These are phyloP conservation scores for Nicotiana noctiflora DNA, from an alignment of 257 asterid genomes.

Conservation along the genomic window DNA sequence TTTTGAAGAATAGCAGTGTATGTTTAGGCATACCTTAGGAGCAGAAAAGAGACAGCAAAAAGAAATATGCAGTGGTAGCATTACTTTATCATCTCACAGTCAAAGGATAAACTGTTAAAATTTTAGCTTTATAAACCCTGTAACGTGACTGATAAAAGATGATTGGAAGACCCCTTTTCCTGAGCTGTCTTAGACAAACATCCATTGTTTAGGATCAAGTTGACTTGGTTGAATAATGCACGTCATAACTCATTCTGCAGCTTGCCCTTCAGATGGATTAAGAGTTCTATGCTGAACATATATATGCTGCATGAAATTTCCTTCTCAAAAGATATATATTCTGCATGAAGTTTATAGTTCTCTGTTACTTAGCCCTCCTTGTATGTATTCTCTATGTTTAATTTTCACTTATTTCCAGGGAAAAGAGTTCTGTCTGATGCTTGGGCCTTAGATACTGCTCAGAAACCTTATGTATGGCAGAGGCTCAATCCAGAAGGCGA, in stretches of 20 bases:
- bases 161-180: background rate
- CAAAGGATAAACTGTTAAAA: background rate
- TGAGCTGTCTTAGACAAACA: background rate
- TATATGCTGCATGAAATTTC: background rate
- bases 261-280: background rate
- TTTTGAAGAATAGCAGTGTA: background rate
- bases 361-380: background rate
- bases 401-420: conserved; percentile 38
- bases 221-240: background rate
- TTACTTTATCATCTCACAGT: background rate
- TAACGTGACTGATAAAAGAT: background rate
- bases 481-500: conserved; percentile 96
- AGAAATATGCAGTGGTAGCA: background rate
- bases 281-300: background rate
- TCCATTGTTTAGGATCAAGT: background rate
- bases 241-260: background rate
- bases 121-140: background rate
- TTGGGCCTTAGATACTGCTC: conserved; percentile 99
- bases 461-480: conserved; percentile 95
- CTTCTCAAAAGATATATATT: background rate
- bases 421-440: conserved; percentile 94
- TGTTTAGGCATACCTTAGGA: background rate
- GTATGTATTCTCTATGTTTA: background rate
- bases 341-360: background rate
- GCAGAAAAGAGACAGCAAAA: background rate